Base-by-base conservation (phyloP, 106 monocot species). In the Dendrobium officinale region DNA sequence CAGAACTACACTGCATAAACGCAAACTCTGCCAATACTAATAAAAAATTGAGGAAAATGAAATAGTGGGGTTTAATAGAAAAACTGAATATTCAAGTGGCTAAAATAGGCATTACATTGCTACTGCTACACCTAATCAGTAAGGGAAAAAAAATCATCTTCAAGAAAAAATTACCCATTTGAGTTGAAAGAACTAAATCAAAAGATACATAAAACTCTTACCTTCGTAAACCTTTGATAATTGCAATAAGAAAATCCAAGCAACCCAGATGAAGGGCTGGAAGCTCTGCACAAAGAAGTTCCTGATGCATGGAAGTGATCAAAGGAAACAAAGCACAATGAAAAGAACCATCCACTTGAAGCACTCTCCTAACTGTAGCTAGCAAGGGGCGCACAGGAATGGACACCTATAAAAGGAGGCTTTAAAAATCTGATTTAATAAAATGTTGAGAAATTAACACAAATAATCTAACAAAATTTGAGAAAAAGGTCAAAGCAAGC, bases 271-370 rank as follows among this genome's bases (percentile, higher is more conserved):
- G 98, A 73, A 99, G 78, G 20, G 77, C 55, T 76, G 98, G 92
- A 85, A 99, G 91, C 70, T 87, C 95, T 15, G 83, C 82, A 87
- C 98, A 99, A 16, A 99, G 79, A 86, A 95, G 85, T 84, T 99
- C 98, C 84, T 99, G 95, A 80, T 95, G 89, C 86, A 95, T 70
- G 49, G 88, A 66, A 81, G 95, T 91, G 27, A 88, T 88, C 77
- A 91, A 94, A 22, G 78, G 84, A 56, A 85, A 77, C 19, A 80
- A 73, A 17, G 88, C 73, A 72, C 55, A 84, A 68, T 73, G 83
- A 66, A 94, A 81, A 80, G 98, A 92, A 83, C 95, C 95, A 87
- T 95, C 92, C 73, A 91, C 29, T 41, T n/a, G 17, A 81, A 99
- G 91, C 80, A 99, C 89, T 83, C 95, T 85, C 56, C 84, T 78